phyloP scores from a whole-genome alignment of 2,329 filamentous ascomycete species.

The Cladosporium cucumerinum region DNA sequence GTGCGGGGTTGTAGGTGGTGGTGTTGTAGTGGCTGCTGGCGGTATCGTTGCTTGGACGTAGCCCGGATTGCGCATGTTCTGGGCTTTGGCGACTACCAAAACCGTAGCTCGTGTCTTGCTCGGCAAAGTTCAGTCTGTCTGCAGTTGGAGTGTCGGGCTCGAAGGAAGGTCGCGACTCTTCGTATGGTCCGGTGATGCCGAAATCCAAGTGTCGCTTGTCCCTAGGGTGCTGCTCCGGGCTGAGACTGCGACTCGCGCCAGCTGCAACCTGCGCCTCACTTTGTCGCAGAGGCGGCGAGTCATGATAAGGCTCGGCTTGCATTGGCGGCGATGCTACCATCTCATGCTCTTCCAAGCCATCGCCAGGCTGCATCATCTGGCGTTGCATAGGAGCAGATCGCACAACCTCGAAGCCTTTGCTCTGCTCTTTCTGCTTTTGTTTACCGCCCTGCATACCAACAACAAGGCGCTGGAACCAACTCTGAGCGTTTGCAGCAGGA shows the following conservation, averaged over 20 bases:
- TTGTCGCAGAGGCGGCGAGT: slow-evolving; percentile 25
- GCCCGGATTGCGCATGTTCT: background rate
- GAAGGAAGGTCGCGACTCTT: slow-evolving; percentile 9
- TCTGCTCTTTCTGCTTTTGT: slow-evolving; percentile 84
- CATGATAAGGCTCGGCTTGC: slow-evolving; percentile 32
- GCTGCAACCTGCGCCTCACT: slow-evolving; percentile 20
- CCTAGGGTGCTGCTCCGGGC: background rate
- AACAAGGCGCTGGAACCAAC: slow-evolving; percentile 80
- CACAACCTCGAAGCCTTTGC: slow-evolving; percentile 94
- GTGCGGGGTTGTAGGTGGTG: background rate
- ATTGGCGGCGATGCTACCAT: slow-evolving; percentile 34
- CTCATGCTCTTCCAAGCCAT: slow-evolving; percentile 50
- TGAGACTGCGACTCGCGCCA: slow-evolving; percentile 21
- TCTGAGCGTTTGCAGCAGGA: slow-evolving; percentile 80
- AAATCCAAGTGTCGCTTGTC: slow-evolving; percentile 23
- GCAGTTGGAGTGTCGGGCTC: slow-evolving; percentile 18
- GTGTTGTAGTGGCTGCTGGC: background rate
- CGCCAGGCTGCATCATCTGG: slow-evolving; percentile 30
- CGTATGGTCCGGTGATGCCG: slow-evolving; percentile 20
- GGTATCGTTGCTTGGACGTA: slow-evolving; percentile 5
- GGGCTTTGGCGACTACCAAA: background rate
- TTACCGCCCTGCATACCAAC: slow-evolving; percentile 26
- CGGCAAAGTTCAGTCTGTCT: background rate
- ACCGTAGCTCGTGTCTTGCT: background rate
- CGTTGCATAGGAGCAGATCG: slow-evolving; percentile 74